Evolutionary conservation across 228 moss, liverwort and hornwort genomes (phyloP), one percentile per base, ranked within the genome.

Genomic region (Sphagnum fallax): DNA sequence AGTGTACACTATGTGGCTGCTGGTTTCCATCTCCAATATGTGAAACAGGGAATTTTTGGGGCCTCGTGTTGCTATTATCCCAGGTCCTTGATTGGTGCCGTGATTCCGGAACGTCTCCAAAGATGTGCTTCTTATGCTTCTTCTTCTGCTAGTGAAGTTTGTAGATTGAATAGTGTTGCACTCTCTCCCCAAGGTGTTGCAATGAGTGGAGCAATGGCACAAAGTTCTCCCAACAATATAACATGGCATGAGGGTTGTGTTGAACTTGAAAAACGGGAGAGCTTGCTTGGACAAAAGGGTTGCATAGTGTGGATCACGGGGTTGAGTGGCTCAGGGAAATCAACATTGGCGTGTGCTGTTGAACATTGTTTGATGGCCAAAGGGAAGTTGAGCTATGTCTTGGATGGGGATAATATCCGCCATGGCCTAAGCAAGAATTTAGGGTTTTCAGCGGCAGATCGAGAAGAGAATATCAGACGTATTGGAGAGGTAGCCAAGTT

Each of bases 381-480:
- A 78, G 82, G 82, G 5, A 82, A 82, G 51, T 64, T 79, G 8
- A 79, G 79, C 15, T 85, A 85, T 4, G 66, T 85, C 47, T 49
- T 85, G 70, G 85, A 85, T 65, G 85, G 85, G 12, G 85, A 85
- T n/a, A 85, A 85, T 75, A 76, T 85, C 48, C 64, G 85, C 4
- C 81, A 85, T 63, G 85, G 85, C 6, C 50, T 85, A 77, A 82
- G 79, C 47, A 75, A 80, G 52, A 82, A 89, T 16, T 66, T 91
- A 70, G 91, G 87, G 57, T 91, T 89, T 65, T 84, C 87, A 5
- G 65, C 58, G 0, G 74, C 76, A n/a, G 89, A 91, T 14, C 80
- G 91, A 8, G 74, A 80, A 77, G 91, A 91, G 79, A 91, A 91
- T 16, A 84, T 91, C 73, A 64, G 91, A 58, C 80, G 91, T 51